These are phyloP conservation scores for Eutrema japonicum DNA, from an alignment of 345 rosid species.

Conservation along the genomic window DNA sequence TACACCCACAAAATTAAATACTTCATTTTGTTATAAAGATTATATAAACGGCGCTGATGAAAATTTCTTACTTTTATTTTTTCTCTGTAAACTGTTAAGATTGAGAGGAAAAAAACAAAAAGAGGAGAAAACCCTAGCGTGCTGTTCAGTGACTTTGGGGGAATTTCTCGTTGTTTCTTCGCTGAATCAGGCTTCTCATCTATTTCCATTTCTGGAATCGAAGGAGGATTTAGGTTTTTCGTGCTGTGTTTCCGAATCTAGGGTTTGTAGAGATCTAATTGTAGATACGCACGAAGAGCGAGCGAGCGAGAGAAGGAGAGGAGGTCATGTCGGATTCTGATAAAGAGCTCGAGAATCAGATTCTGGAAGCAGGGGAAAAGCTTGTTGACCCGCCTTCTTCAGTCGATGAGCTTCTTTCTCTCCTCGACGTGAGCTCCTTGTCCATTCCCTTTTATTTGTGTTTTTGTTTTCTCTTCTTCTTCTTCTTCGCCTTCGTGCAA, in stretches of 20 bases:
- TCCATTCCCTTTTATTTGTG: not conserved
- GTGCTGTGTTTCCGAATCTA: constrained; percentile 22
- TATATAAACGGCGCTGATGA: constrained; percentile 39
- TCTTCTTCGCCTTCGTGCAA: not conserved
- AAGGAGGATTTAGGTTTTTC: not conserved
- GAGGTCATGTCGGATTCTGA: constrained; percentile 59
- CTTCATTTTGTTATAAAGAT: not conserved
- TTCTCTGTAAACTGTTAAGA: constrained; percentile 5
- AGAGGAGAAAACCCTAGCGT: constrained; percentile 45
- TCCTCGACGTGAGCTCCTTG: constrained; percentile 72
- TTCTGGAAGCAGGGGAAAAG: constrained; percentile 69
- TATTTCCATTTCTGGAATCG: constrained; percentile 21
- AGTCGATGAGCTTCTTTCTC: constrained; percentile 72
- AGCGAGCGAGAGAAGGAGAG: constrained; percentile 11
- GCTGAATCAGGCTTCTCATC: not conserved
- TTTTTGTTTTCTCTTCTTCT: not conserved
- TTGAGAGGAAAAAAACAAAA: constrained; percentile 10
- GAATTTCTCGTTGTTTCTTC: constrained; percentile 3
- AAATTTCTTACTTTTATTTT: constrained; percentile 3
- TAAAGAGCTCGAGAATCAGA: constrained; percentile 67
- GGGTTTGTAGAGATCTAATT: constrained; percentile 40
- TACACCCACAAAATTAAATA: constrained; percentile 3
- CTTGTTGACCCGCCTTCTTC: constrained; percentile 73
- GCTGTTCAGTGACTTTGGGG: constrained; percentile 18
- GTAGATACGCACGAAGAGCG: constrained; percentile 27